Evolutionary conservation across 805 yeast genomes (phyloP).

Genomic region (Metschnikowia borealis): DNA sequence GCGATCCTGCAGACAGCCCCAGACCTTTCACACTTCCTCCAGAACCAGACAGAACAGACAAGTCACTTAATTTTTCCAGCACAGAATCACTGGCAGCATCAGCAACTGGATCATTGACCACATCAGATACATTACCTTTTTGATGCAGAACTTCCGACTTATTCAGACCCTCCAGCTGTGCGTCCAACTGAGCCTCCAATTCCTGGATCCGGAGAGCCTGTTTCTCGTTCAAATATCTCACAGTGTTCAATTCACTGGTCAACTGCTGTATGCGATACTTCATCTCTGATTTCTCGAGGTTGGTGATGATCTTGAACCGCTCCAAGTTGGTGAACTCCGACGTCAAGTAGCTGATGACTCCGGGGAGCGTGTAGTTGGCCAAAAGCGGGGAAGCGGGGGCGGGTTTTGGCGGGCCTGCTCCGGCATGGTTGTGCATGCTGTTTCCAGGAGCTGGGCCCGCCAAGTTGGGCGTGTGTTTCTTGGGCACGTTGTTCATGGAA

Average conservation of each 20-base stretch:
- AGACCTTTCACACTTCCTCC: too few species aligned
- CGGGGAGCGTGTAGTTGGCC: constrained; percentile 49
- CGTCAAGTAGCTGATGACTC: constrained; percentile 55
- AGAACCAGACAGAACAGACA: too few species aligned
- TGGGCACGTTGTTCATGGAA: constrained; percentile 2
- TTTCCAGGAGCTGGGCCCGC: not conserved
- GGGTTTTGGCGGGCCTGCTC: not conserved
- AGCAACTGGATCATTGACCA: too few species aligned
- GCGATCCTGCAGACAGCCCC: too few species aligned
- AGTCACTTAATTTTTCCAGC: not conserved
- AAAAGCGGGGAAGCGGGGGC: constrained; percentile 2
- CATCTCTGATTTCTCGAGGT: constrained; percentile 50
- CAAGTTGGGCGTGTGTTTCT: not conserved
- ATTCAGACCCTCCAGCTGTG: too few species aligned
- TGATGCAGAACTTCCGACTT: not conserved
- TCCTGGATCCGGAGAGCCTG: constrained; percentile 36
- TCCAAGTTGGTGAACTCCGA: constrained; percentile 50
- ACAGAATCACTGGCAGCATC: too few species aligned
- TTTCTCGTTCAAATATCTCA: constrained; percentile 39
- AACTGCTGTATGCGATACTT: constrained; percentile 48
- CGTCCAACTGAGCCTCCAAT: constrained; percentile 26
- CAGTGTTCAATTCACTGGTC: constrained; percentile 49
- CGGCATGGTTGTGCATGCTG: not conserved
- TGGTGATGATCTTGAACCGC: constrained; percentile 44
- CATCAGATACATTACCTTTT: too few species aligned